Conservation (phyloP, 2,329 filamentous ascomycete species). For the Colletotrichum brevisporum region DNA sequence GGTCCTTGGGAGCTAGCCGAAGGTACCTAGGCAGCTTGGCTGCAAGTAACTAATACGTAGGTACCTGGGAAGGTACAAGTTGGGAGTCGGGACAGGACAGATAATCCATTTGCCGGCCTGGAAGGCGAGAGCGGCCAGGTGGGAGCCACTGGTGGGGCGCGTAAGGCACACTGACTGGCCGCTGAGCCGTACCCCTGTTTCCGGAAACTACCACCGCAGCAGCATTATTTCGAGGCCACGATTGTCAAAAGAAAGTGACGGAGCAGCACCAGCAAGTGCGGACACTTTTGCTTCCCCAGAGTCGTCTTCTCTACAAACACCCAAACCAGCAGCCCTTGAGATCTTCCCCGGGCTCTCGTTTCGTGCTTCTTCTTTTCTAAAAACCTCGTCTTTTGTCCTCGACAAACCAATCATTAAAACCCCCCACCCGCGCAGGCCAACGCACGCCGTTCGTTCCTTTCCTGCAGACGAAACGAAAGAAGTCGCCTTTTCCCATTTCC, state of each 20-base stretch:
- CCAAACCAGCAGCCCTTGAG: neutral
- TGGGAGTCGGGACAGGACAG: slow-evolving; percentile 39
- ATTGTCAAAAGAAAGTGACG: slow-evolving; percentile 46
- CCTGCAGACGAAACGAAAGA: neutral
- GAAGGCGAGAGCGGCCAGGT: slow-evolving; percentile 23
- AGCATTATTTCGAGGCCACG: slow-evolving; percentile 53
- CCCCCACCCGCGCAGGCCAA: neutral
- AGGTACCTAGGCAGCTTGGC: no score
- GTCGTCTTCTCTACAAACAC: neutral
- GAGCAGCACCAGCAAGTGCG: neutral
- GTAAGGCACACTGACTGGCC: slow-evolving; percentile 26
- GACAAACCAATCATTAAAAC: no score
- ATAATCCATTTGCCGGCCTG: slow-evolving; percentile 39
- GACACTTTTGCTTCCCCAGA: slow-evolving; percentile 19
- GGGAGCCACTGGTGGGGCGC: slow-evolving; percentile 19
- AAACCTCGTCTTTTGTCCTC: no score
- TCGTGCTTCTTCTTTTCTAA: no score
- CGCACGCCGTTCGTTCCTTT: neutral
- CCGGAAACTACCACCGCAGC: slow-evolving; percentile 27
- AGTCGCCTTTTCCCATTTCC: neutral
- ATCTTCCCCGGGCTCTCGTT: no score
- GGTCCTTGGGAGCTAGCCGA: no score
- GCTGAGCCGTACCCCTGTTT: slow-evolving; percentile 42
- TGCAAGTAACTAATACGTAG: neutral
- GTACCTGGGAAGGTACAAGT: slow-evolving; percentile 6